Conservation (phyloP, 345 rosid genomes). For the Eutrema yunnanense region DNA sequence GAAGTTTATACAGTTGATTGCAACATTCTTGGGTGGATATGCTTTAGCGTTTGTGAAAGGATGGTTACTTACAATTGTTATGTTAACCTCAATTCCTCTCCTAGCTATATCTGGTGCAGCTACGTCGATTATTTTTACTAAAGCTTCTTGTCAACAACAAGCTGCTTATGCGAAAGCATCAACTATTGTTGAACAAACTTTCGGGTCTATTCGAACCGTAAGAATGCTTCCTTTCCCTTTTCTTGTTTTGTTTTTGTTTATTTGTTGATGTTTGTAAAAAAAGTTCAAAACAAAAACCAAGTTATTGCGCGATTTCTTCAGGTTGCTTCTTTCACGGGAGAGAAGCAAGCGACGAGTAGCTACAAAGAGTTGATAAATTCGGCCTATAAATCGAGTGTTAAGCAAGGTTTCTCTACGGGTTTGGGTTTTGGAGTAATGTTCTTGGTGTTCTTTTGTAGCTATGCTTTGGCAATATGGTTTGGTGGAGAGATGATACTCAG, state of each 20-base stretch:
- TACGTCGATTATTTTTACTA: constrained; percentile 41
- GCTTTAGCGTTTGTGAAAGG: constrained; percentile 53
- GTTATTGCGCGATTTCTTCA: not conserved
- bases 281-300: not conserved
- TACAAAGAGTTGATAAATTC: constrained; percentile 43
- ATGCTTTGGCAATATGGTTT: constrained; percentile 61
- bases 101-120: constrained; percentile 50
- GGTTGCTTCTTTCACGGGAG: constrained; percentile 86
- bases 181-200: constrained; percentile 55
- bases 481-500: constrained; percentile 61
- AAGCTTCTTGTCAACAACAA: constrained; percentile 51
- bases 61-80: constrained; percentile 77
- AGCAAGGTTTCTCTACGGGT: constrained; percentile 54
- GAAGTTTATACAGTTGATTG: constrained; percentile 53
- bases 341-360: constrained; percentile 47
- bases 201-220: constrained; percentile 81
- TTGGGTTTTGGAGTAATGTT: constrained; percentile 45
- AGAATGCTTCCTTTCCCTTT: not conserved
- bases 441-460: constrained; percentile 38
- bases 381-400: constrained; percentile 53
- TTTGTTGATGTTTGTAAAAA: not conserved
- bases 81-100: constrained; percentile 58
- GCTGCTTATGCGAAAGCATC: constrained; percentile 63
- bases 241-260: not conserved
- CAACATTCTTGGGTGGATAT: constrained; percentile 71